Percentiles rank a stretch among this genome's conserved stretches.
These are phyloP conservation scores for Suillus bovinus DNA, from an alignment of 768 basidiomycete species.

Conservation along the genomic window DNA sequence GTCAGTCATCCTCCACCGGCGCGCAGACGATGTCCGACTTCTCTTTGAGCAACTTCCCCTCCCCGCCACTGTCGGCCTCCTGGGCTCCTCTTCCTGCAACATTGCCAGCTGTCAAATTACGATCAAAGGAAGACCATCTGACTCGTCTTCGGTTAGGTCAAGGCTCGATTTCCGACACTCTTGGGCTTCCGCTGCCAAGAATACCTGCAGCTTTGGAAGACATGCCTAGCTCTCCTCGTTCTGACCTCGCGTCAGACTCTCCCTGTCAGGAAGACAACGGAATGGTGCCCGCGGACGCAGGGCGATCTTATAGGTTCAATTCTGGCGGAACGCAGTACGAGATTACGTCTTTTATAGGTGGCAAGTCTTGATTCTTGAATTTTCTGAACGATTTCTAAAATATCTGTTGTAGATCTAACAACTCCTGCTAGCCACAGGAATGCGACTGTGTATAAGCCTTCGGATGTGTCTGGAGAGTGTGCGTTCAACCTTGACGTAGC, in stretches of 20 bases:
- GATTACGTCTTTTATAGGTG: constrained; percentile 72
- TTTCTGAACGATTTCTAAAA: constrained; percentile 9
- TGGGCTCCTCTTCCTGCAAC: constrained; percentile 20
- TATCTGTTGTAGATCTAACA: constrained; percentile 32
- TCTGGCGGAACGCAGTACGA: constrained; percentile 63
- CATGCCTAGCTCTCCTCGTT: constrained; percentile 18
- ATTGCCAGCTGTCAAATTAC: constrained; percentile 15
- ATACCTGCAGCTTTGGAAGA: constrained; percentile 26
- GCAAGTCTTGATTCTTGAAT: constrained; percentile 29
- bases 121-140: constrained; percentile 25
- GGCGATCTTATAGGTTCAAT: constrained; percentile 28
- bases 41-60: constrained; percentile 70
- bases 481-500: constrained; percentile 3
- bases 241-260: constrained; percentile 20
- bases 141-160: constrained; percentile 11
- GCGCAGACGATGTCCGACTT: constrained; percentile 47
- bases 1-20: constrained; percentile 24
- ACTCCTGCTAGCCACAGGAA: constrained; percentile 24
- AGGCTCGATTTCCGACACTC: neutral
- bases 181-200: constrained; percentile 19
- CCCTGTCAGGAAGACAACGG: constrained; percentile 17
- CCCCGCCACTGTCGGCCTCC: constrained; percentile 47
- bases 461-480: constrained; percentile 11
- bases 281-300: constrained; percentile 14
- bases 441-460: constrained; percentile 11